Conservation (phyloP, 768 basidiomycete species). For the Pleurotus cornucopiae region DNA sequence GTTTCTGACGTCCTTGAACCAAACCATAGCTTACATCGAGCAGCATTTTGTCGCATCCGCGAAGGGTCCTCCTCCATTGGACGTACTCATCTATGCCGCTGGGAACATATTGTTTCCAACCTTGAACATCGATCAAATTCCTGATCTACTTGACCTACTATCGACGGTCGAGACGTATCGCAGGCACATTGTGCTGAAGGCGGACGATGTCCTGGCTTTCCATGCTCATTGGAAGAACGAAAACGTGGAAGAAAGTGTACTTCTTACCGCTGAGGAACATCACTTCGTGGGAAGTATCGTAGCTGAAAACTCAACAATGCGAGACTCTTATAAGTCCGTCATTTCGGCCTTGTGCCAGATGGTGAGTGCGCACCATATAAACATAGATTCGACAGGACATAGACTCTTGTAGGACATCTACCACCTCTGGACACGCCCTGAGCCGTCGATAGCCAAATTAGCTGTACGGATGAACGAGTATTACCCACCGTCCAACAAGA, state of each 20-base stretch:
- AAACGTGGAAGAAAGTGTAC: constrained; percentile 8
- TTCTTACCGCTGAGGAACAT: constrained; percentile 16
- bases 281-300: constrained; percentile 16
- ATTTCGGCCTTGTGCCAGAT: constrained; percentile 22
- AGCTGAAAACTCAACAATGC: constrained; percentile 13
- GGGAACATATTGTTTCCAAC: constrained; percentile 24
- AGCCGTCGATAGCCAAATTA: constrained; percentile 26
- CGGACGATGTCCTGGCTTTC: constrained; percentile 21
- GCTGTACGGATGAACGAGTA: constrained; percentile 38
- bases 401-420: constrained; percentile 26
- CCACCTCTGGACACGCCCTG: constrained; percentile 23
- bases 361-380: constrained; percentile 17
- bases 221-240: constrained; percentile 21
- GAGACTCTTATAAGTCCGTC: constrained; percentile 29
- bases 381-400: not conserved
- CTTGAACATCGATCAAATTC: constrained; percentile 19
- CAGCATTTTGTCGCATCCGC: not conserved
- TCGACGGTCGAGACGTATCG: constrained; percentile 35
- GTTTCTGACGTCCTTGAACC: not conserved
- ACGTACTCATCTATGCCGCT: constrained; percentile 26
- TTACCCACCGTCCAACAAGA: constrained; percentile 26
- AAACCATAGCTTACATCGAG: not conserved
- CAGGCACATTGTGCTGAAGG: constrained; percentile 20
- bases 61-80: constrained; percentile 19
- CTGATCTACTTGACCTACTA: constrained; percentile 30